These are phyloP conservation scores for Fraxinus platypoda DNA, from an alignment of 305 asterid genomes.

Conservation along the genomic window DNA sequence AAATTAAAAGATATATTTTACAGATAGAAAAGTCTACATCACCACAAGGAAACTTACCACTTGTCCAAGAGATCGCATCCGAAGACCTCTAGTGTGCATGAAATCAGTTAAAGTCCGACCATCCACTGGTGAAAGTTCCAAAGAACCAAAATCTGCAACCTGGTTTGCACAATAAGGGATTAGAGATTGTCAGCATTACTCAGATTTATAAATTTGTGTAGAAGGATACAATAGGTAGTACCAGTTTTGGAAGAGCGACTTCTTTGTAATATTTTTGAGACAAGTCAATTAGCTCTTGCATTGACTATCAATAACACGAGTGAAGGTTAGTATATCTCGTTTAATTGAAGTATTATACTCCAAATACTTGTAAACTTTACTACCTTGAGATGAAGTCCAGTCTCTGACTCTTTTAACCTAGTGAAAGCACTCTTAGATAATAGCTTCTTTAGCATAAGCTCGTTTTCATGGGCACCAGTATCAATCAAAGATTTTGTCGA, in stretches of 20 bases:
- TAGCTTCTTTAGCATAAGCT: constrained; percentile 53
- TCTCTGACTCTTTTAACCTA: constrained; percentile 80
- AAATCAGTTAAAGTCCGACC: constrained; percentile 97
- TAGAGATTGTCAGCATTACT: constrained; percentile 19
- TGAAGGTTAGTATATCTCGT: constrained; percentile 33
- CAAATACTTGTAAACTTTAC: constrained; percentile 9
- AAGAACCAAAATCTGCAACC: constrained; percentile 99
- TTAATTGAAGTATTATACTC: constrained; percentile 7
- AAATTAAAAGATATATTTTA: constrained; percentile 10
- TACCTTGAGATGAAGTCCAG: constrained; percentile 94
- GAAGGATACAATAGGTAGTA: constrained; percentile 30
- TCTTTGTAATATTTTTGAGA: constrained; percentile 80
- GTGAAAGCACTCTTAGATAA: constrained; percentile 72
- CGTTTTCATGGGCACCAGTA: constrained; percentile 55
- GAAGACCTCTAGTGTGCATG: constrained; percentile 99
- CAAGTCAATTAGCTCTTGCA: constrained; percentile 71
- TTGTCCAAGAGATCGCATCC: constrained; percentile 98
- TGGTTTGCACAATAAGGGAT: constrained; percentile 39
- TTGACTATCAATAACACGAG: constrained; percentile 54
- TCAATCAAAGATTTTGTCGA: constrained; percentile 51
- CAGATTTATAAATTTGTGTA: constrained; percentile 3
- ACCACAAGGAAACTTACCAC: constrained; percentile 59
- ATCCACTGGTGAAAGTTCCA: constrained; percentile 97
- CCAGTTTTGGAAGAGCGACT: constrained; percentile 97
- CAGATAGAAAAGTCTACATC: constrained; percentile 16